Conservation (phyloP, 176 grass and related monocot species). For the Cenchrus americanus region DNA sequence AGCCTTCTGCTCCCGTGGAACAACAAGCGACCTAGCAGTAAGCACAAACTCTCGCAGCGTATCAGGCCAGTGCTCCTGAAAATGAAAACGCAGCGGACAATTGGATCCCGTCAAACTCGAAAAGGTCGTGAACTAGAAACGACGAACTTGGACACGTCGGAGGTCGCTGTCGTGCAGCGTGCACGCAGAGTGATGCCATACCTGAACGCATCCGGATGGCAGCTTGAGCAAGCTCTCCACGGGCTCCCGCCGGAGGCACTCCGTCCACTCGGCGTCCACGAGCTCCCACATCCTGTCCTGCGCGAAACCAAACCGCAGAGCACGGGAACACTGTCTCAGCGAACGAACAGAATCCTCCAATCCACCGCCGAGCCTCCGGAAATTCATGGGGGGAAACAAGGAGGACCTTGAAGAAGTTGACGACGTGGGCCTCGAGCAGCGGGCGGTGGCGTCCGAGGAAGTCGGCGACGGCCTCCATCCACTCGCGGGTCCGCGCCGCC, state of each 20-base stretch:
- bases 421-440: constrained; percentile 81
- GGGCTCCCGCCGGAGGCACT: constrained; percentile 70
- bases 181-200: not conserved
- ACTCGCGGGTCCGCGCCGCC: constrained; percentile 65
- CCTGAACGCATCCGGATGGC: constrained; percentile 77
- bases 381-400: not conserved
- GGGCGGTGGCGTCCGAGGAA: constrained; percentile 66
- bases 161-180: not conserved
- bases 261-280: constrained; percentile 85
- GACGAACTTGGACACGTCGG: not conserved
- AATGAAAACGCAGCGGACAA: constrained; percentile 29
- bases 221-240: constrained; percentile 63
- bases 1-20: constrained; percentile 65
- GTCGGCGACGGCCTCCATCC: constrained; percentile 69
- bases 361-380: not conserved
- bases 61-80: constrained; percentile 76
- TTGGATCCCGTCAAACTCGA: not conserved
- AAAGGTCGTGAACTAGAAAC: not conserved
- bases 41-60: constrained; percentile 66
- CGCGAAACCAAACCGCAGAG: not conserved
- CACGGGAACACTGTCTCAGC: not conserved
- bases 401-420: constrained; percentile 97
- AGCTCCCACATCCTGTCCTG: constrained; percentile 83
- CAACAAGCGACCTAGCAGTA: constrained; percentile 58
- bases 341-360: not conserved